These are phyloP conservation scores for Raffaelea arxii DNA, from an alignment of 2,329 filamentous ascomycete species.

Conservation along the genomic window DNA sequence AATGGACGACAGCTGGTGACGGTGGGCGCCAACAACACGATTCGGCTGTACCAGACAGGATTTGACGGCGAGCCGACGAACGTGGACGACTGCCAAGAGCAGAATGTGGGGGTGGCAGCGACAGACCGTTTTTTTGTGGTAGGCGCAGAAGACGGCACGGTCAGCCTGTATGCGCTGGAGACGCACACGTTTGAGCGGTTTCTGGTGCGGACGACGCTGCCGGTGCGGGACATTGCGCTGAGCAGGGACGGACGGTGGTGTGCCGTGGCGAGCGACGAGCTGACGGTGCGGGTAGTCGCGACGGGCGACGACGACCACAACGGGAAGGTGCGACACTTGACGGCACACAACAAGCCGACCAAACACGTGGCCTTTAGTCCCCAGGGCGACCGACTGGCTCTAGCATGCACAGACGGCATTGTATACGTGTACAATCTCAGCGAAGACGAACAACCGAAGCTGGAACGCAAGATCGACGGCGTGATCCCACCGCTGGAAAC, in stretches of 20 bases:
- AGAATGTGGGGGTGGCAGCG: slow-evolving; percentile 70
- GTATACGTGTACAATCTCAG: slow-evolving; percentile 84
- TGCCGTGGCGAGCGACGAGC: slow-evolving; percentile 92
- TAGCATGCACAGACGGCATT: slow-evolving; percentile 81
- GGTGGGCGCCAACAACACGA: slow-evolving; percentile 85
- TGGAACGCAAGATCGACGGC: slow-evolving; percentile 77
- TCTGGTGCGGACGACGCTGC: slow-evolving; percentile 73
- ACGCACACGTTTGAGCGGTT: slow-evolving; percentile 69
- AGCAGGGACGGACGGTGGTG: slow-evolving; percentile 78
- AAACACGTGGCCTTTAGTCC: slow-evolving; percentile 87
- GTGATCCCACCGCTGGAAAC: slow-evolving; percentile 71
- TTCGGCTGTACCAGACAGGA: slow-evolving; percentile 84
- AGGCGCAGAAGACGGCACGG: slow-evolving; percentile 90
- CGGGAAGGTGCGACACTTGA: slow-evolving; percentile 63
- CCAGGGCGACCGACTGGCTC: slow-evolving; percentile 61
- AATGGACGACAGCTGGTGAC: slow-evolving; percentile 82
- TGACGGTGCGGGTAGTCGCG: slow-evolving; percentile 82
- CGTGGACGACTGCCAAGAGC: slow-evolving; percentile 83
- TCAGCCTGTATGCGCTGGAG: slow-evolving; percentile 81
- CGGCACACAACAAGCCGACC: slow-evolving; percentile 77
- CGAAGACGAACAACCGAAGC: slow-evolving; percentile 42
- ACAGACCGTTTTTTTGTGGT: slow-evolving; percentile 76
- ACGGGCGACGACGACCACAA: slow-evolving; percentile 74
- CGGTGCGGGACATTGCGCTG: slow-evolving; percentile 76
- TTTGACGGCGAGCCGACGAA: slow-evolving; percentile 88